Evolutionary conservation across 495 filamentous ascomycete genomes (phyloP).

Genomic region (Tuber aestivum): DNA sequence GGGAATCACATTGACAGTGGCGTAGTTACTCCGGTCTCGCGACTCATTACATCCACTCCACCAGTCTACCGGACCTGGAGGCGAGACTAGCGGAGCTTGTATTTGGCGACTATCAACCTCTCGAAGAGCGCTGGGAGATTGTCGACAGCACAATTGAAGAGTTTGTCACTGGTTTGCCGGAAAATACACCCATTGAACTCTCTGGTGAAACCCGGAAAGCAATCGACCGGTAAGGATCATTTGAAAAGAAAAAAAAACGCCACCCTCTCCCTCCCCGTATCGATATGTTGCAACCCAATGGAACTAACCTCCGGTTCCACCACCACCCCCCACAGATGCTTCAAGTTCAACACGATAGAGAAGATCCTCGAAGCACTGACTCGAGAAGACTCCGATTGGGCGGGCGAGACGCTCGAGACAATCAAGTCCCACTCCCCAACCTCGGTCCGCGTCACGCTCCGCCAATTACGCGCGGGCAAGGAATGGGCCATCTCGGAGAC

Average conservation of each 20-base stretch:
- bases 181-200: constrained; percentile 59
- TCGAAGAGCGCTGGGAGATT: constrained; percentile 57
- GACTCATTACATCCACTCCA: constrained; percentile 91
- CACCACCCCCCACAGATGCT: constrained; percentile 48
- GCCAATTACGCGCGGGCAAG: constrained; percentile 63
- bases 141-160: constrained; percentile 89
- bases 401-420: constrained; percentile 62
- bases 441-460: constrained; percentile 71
- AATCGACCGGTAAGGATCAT: constrained; percentile 60
- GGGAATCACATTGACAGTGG: constrained; percentile 10
- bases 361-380: constrained; percentile 64
- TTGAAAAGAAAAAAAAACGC: background rate
- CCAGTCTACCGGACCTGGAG: constrained; percentile 70
- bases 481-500: constrained; percentile 73
- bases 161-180: constrained; percentile 73
- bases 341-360: constrained; percentile 58
- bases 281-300: background rate
- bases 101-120: constrained; percentile 66
- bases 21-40: constrained; percentile 68
- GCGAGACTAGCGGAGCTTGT: constrained; percentile 78
- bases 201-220: constrained; percentile 61
- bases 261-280: background rate
- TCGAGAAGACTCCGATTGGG: constrained; percentile 60
- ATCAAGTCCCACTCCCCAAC: constrained; percentile 73
- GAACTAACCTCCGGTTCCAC: constrained; percentile 7